phyloP scores from a whole-genome alignment of 495 filamentous ascomycete genomes.

The Xylaria curta region DNA sequence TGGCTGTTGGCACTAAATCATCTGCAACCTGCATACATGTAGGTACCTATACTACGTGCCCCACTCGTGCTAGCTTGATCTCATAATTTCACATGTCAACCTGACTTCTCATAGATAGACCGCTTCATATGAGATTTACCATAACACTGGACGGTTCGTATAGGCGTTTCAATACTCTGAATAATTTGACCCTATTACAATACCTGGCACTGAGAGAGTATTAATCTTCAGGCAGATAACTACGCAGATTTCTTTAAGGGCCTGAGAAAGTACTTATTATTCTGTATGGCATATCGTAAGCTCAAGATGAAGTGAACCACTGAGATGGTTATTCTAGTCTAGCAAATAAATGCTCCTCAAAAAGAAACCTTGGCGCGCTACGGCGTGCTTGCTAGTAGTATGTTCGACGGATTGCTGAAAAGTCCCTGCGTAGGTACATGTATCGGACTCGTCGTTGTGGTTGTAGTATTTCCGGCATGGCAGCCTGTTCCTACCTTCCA shows the following conservation, averaged over 20 bases:
- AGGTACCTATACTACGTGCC: not conserved
- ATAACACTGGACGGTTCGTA: not conserved
- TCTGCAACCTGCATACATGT: not conserved
- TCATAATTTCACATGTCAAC: conserved; percentile 16
- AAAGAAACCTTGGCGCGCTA: no score
- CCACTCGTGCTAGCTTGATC: not conserved
- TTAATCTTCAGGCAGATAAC: no score
- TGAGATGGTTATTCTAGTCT: no score
- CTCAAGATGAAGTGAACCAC: no score
- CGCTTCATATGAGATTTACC: not conserved
- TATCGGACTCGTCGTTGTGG: not conserved
- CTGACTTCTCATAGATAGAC: no score
- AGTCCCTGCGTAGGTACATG: not conserved
- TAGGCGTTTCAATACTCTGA: not conserved
- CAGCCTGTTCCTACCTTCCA: not conserved
- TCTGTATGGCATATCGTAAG: no score
- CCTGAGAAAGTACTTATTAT: no score
- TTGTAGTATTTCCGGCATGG: not conserved
- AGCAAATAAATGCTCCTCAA: no score
- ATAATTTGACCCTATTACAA: not conserved
- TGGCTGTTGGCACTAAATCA: not conserved
- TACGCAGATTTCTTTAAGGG: no score
- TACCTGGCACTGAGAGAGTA: no score
- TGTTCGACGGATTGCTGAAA: not conserved
- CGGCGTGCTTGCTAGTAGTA: not conserved